Evolutionary conservation across 2,329 filamentous ascomycete genomes (phyloP).

Genomic region (Colletotrichum sp.): DNA sequence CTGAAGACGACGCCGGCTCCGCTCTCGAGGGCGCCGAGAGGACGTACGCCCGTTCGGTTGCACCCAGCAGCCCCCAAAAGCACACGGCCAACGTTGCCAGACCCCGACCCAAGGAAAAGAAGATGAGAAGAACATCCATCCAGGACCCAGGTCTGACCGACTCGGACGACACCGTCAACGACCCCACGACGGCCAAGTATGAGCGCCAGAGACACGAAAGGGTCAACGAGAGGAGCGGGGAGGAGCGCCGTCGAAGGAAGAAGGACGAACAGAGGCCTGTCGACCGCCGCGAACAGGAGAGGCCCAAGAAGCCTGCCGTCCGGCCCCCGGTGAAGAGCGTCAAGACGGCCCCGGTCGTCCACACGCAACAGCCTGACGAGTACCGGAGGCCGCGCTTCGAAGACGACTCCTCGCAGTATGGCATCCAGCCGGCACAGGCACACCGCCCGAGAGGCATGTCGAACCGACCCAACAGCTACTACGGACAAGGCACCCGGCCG

Average conservation of each 20-base stretch:
- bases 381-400: slow-evolving; percentile 29
- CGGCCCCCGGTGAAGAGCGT: slow-evolving; percentile 37
- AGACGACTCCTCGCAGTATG: slow-evolving; percentile 43
- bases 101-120: slow-evolving; percentile 43
- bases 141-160: slow-evolving; percentile 40
- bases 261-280: slow-evolving; percentile 28
- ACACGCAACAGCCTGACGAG: not conserved
- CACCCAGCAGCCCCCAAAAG: slow-evolving; percentile 46
- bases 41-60: slow-evolving; percentile 52
- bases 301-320: slow-evolving; percentile 21
- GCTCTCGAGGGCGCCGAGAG: slow-evolving; percentile 40
- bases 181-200: slow-evolving; percentile 33
- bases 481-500: slow-evolving; percentile 20
- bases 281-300: slow-evolving; percentile 32
- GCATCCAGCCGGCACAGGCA: slow-evolving; percentile 30
- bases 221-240: slow-evolving; percentile 12
- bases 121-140: slow-evolving; percentile 39
- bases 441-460: slow-evolving; percentile 28
- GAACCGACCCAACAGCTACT: slow-evolving; percentile 18
- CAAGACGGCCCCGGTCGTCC: slow-evolving; percentile 38
- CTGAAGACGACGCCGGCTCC: slow-evolving; percentile 55
- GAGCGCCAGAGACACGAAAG: slow-evolving; percentile 28
- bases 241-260: slow-evolving; percentile 25
- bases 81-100: slow-evolving; percentile 58
- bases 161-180: slow-evolving; percentile 49